Base-by-base conservation (phyloP, 2,329 filamentous ascomycete genomes). In the Rutstroemia sp. region DNA sequence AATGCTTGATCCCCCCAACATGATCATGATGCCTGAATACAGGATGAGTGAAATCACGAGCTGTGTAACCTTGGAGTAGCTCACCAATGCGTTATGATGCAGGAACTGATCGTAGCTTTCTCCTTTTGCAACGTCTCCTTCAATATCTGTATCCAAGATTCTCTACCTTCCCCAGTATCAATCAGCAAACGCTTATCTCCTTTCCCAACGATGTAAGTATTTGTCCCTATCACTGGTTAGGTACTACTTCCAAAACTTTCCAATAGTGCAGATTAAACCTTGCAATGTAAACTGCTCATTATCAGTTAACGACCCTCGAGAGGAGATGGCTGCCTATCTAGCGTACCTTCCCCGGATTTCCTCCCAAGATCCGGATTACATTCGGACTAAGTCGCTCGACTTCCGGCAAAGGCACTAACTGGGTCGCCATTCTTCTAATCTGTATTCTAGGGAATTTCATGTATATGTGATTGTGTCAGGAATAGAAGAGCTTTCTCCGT, bases 131-230 rank as follows among this genome's bases (percentile, higher is more conserved):
- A 77, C 0, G 86, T 81, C 4, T 76, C 73, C 61, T 81, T 79
- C 38, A 99, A 73, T 0, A 81, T 79, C 0, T 77, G 71, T 44
- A 83, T 77, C 92, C 92, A 99, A 37, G 80, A 77, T 2, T 85
- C 81, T 57, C 60, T 63, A 77, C 81, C 94, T 71, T 96, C 87
- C 49, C 88, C 94, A 0, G 92, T 96, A 73, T 99, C 94, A 67
- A 99, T 83, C 21, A 99, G 80, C 58, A 97, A 78, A 9, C 94
- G 85, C 6, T 75, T 73, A 5, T 75, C 70, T 3, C 92, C 92
- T 6, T 80, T 85, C 58, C 94, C 94, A 58, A 99, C 68, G 18
- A 99, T 80, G 71, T 99, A 99, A 37, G 94, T 99, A 71, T 99
- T 99, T 63, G 94, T 96, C 60, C 91, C 86, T 72, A 87, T 82